A percentile compares a stretch with the other conserved stretches of the same genome.
phyloP scores from a whole-genome alignment of 1,139 yeast genomes.

The Scheffersomyces insectosa region DNA sequence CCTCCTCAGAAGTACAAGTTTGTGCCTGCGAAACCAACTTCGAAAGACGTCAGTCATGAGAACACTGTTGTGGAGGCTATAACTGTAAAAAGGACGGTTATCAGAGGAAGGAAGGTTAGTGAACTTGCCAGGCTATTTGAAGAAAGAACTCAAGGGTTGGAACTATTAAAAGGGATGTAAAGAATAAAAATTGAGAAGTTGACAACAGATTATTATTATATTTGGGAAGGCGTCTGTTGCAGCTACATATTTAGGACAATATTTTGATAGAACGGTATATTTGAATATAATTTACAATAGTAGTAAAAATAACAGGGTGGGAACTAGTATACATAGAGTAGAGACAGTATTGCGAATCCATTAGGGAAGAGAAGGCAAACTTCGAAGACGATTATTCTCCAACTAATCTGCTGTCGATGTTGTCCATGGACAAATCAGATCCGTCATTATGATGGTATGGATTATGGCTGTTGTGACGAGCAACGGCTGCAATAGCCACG shows the following conservation, averaged over 20 bases:
- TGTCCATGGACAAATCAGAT: slow-evolving; percentile 46
- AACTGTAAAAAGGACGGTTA: slow-evolving; percentile 43
- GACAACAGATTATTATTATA: too few relatives aligned
- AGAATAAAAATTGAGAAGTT: neutral
- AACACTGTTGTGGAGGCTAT: neutral
- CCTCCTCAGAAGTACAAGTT: slow-evolving; percentile 45
- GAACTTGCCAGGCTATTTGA: slow-evolving; percentile 57
- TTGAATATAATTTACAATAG: slow-evolving; percentile 3
- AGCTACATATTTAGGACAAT: too few relatives aligned
- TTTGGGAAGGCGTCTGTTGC: too few relatives aligned
- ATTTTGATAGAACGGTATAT: too few relatives aligned
- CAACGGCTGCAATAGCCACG: slow-evolving; percentile 48
- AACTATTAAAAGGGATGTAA: slow-evolving; percentile 42
- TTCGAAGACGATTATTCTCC: slow-evolving; percentile 30
- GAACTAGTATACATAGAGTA: slow-evolving; percentile 1
- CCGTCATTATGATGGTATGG: slow-evolving; percentile 23
- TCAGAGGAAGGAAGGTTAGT: slow-evolving; percentile 55
- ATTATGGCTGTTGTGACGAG: slow-evolving; percentile 24
- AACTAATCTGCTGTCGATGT: slow-evolving; percentile 49
- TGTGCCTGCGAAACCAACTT: neutral
- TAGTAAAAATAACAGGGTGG: neutral
- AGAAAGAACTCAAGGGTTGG: slow-evolving; percentile 55
- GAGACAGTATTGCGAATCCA: too few relatives aligned
- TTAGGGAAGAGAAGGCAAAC: too few relatives aligned
- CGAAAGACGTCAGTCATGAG: neutral